Evolutionary conservation across 2,329 filamentous ascomycete species (phyloP).

Genomic region (Dactylellina drechsleri): DNA sequence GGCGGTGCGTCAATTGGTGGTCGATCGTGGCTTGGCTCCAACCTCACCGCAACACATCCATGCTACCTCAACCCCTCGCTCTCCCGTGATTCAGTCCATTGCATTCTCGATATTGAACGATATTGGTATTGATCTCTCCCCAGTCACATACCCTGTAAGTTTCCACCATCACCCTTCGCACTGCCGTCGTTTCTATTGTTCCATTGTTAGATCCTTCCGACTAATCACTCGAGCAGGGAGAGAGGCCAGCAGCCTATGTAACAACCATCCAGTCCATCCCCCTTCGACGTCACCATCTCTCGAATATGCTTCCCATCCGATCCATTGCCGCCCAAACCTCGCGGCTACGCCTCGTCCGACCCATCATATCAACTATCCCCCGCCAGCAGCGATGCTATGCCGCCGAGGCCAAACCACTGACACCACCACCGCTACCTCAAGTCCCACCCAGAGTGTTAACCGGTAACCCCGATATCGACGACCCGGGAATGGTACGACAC

Average conservation of each 20-base stretch:
- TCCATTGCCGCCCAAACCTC: conserved; percentile 40
- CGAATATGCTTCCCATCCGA: conserved; percentile 41
- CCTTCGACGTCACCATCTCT: not conserved
- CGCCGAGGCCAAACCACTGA: conserved; percentile 8
- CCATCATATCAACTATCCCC: conserved; percentile 19
- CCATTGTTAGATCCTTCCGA: not conserved
- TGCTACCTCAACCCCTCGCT: not conserved
- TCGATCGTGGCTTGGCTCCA: conserved; percentile 4
- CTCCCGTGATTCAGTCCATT: not conserved
- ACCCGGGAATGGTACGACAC: conserved; percentile 46
- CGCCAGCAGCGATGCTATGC: conserved; percentile 28
- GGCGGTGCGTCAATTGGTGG: not conserved
- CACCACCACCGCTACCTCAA: too few relatives aligned
- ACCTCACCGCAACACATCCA: conserved; percentile 20
- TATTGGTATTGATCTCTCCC: too few relatives aligned
- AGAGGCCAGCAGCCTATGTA: conserved; percentile 2
- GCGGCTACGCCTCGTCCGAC: conserved; percentile 28
- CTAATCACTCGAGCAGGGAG: too few relatives aligned
- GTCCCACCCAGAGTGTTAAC: conserved; percentile 23
- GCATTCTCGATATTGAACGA: not conserved
- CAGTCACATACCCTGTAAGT: too few relatives aligned
- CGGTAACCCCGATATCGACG: conserved; percentile 43
- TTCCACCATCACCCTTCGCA: too few relatives aligned
- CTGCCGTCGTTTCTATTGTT: too few relatives aligned
- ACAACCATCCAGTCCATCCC: conserved; percentile 1